Evolutionary conservation across 768 basidiomycete genomes (phyloP).

Genomic region (Astraeus odoratus): DNA sequence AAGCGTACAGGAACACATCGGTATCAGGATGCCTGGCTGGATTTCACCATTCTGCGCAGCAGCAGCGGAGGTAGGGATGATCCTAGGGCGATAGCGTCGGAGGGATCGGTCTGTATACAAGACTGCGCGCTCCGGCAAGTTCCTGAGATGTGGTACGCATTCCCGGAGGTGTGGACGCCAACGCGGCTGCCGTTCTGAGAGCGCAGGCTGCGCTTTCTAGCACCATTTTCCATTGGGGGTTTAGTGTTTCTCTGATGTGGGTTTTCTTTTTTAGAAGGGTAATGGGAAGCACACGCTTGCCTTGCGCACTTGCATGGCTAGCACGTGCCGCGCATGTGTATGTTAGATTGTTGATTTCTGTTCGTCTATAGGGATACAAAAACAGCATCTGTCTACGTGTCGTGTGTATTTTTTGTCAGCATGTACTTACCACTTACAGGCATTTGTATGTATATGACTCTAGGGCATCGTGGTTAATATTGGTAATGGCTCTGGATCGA

Average conservation of each 20-base stretch:
- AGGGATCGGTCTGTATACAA: neutral
- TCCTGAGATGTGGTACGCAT: slow-evolving; percentile 27
- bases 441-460: too few relatives aligned
- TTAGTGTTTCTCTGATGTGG: neutral
- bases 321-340: neutral
- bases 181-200: slow-evolving; percentile 19
- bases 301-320: neutral
- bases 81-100: neutral
- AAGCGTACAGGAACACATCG: slow-evolving; percentile 30
- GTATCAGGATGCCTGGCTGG: slow-evolving; percentile 31
- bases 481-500: too few relatives aligned
- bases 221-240: neutral
- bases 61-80: neutral
- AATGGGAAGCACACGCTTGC: neutral
- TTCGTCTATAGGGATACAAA: neutral
- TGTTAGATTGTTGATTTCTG: neutral
- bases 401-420: neutral
- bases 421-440: too few relatives aligned
- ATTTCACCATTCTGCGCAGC: slow-evolving; percentile 21
- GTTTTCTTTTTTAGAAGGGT: neutral
- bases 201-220: neutral
- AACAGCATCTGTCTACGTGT: neutral
- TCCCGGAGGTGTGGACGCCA: slow-evolving; percentile 30
- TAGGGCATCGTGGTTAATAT: too few relatives aligned
- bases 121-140: slow-evolving; percentile 16